These are phyloP conservation scores for Coemansia guatemalensis DNA, from an alignment of 192 early-diverging fungal species.

Conservation along the genomic window DNA sequence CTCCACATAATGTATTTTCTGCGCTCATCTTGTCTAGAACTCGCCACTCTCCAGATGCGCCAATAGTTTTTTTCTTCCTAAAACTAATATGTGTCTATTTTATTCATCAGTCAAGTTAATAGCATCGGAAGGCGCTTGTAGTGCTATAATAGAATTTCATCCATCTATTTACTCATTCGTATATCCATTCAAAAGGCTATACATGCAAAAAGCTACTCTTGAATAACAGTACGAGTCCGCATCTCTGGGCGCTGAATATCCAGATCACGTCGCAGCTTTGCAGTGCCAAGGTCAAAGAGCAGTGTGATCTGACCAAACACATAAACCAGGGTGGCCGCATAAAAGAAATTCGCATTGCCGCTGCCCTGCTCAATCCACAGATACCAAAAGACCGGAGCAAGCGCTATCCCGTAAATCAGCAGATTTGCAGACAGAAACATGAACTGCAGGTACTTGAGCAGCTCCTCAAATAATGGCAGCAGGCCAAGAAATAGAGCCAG, in stretches of 20 bases:
- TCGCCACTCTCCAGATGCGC: too few species aligned
- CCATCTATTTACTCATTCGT: too few species aligned
- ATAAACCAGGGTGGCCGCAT: conserved; percentile 93
- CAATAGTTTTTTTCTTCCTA: too few species aligned
- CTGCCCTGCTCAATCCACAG: conserved; percentile 95
- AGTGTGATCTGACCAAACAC: conserved; percentile 83
- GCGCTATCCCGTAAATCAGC: conserved; percentile 70
- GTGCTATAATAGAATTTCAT: too few species aligned
- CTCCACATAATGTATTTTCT: too few species aligned
- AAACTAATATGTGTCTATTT: too few species aligned
- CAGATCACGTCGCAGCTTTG: conserved; percentile 75
- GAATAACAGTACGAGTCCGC: conserved; percentile 34
- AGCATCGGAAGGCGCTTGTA: too few species aligned
- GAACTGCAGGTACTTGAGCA: conserved; percentile 91
- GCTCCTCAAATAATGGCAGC: conserved; percentile 75
- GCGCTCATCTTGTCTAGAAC: too few species aligned
- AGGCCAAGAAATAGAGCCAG: conserved; percentile 78
- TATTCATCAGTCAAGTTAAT: too few species aligned
- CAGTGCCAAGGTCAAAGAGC: conserved; percentile 81
- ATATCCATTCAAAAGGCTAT: neutral
- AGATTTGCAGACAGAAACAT: conserved; percentile 69
- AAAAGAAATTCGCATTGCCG: conserved; percentile 98
- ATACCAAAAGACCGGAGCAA: conserved; percentile 90
- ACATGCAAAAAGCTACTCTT: conserved; percentile 20
- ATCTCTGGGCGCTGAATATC: conserved; percentile 60